phyloP scores from a whole-genome alignment of 139 green algal genomes.

The Micractinium sp. region DNA sequence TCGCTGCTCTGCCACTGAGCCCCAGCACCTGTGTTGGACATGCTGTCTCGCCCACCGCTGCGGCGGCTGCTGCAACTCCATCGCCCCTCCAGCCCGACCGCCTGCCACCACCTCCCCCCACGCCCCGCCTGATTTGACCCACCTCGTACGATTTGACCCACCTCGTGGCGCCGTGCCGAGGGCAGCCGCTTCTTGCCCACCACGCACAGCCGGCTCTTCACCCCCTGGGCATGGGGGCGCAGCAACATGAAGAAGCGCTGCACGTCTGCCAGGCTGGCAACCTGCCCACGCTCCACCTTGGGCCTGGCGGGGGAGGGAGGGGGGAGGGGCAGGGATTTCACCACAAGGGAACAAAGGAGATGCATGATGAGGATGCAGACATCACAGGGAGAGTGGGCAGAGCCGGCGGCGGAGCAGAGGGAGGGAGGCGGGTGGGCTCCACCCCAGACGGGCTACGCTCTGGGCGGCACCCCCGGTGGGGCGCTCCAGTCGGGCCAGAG shows the following conservation, averaged over 20 bases:
- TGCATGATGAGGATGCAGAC: neutral
- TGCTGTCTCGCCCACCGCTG: neutral
- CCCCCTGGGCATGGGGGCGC: neutral
- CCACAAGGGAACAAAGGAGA: neutral
- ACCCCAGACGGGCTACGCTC: too few relatives aligned
- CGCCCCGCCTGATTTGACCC: neutral
- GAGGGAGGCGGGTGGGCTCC: too few relatives aligned
- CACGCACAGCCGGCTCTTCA: constrained; percentile 40
- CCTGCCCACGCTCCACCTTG: constrained; percentile 49
- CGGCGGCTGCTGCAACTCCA: neutral
- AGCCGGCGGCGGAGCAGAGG: too few relatives aligned
- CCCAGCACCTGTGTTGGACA: neutral
- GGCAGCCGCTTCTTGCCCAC: constrained; percentile 70
- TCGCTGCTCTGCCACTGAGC: neutral
- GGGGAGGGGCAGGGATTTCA: neutral
- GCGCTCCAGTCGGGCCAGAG: neutral
- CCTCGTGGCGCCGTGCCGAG: constrained; percentile 41
- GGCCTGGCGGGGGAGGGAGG: neutral
- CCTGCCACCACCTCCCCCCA: neutral
- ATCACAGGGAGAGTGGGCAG: neutral
- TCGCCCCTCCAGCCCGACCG: neutral
- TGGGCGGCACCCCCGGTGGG: too few relatives aligned
- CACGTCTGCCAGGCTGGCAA: constrained; percentile 52
- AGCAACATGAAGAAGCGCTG: constrained; percentile 66
- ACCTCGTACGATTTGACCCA: too few relatives aligned